Conservation (phyloP, 805 yeast genomes). For the Lipomyces lipofer region DNA sequence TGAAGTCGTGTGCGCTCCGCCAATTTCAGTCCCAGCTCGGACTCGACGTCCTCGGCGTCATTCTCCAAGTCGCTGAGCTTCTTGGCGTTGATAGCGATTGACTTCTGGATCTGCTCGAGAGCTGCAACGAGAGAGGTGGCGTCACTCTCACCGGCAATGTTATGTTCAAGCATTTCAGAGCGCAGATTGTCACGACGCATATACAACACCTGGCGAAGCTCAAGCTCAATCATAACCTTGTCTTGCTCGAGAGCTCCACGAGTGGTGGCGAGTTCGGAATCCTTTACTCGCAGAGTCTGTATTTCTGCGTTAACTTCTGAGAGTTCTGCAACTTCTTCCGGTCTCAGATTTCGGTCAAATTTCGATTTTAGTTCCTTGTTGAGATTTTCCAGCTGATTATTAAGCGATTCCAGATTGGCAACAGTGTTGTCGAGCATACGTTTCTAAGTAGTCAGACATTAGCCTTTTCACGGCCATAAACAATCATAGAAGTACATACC, state of each 20-base stretch:
- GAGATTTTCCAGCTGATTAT: constrained; percentile 48
- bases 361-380: constrained; percentile 52
- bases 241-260: constrained; percentile 51
- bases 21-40: constrained; percentile 41
- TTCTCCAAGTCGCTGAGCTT: constrained; percentile 37
- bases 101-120: constrained; percentile 26
- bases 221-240: constrained; percentile 52
- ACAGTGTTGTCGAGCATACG: constrained; percentile 48
- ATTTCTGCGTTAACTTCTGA: constrained; percentile 37
- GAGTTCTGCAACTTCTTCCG: constrained; percentile 51
- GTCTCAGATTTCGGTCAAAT: constrained; percentile 55
- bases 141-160: constrained; percentile 30
- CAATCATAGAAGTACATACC: constrained; percentile 31
- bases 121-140: constrained; percentile 36
- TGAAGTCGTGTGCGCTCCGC: constrained; percentile 51
- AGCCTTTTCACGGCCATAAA: neutral
- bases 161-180: constrained; percentile 29
- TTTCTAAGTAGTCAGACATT: constrained; percentile 34
- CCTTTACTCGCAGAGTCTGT: constrained; percentile 26
- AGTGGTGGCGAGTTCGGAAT: constrained; percentile 45
- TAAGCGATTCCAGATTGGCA: constrained; percentile 42
- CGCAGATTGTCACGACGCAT: constrained; percentile 52
- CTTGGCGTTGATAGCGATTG: constrained; percentile 36
- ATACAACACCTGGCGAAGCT: constrained; percentile 56
- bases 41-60: constrained; percentile 24